Evolutionary conservation across 441 rosid species (phyloP).

Genomic region (Breynia disticha): DNA sequence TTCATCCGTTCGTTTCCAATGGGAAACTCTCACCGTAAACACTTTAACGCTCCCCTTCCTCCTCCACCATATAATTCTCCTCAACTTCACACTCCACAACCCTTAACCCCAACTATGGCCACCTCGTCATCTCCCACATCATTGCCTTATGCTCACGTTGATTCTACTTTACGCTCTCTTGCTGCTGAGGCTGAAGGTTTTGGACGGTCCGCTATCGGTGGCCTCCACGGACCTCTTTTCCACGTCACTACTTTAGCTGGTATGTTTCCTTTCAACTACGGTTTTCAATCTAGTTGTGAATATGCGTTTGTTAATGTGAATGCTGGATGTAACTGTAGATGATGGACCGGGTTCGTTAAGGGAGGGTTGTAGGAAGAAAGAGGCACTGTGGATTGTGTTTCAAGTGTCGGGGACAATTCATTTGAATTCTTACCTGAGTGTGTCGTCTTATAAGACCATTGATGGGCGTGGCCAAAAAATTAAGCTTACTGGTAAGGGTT

Average conservation of each 20-base stretch:
- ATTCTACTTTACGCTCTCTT: slow-evolving; percentile 56
- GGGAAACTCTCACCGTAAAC: slow-evolving; percentile 28
- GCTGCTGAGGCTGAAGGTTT: slow-evolving; percentile 85
- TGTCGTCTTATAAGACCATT: slow-evolving; percentile 80
- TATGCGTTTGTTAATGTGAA: background rate
- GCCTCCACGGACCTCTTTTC: slow-evolving; percentile 56
- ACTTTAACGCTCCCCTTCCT: slow-evolving; percentile 20
- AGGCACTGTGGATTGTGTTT: slow-evolving; percentile 83
- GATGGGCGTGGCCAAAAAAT: slow-evolving; percentile 88
- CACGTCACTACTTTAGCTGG: slow-evolving; percentile 64
- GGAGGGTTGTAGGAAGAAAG: slow-evolving; percentile 62
- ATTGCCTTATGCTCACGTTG: slow-evolving; percentile 55
- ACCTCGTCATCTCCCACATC: slow-evolving; percentile 16
- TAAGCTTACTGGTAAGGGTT: slow-evolving; percentile 71
- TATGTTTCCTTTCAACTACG: slow-evolving; percentile 8
- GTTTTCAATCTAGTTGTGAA: background rate
- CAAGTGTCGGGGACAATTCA: slow-evolving; percentile 66
- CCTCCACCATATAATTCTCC: slow-evolving; percentile 14
- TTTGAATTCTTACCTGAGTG: slow-evolving; percentile 46
- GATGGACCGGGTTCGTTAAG: slow-evolving; percentile 88
- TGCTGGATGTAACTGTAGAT: slow-evolving; percentile 28
- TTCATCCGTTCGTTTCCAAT: background rate
- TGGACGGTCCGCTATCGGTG: slow-evolving; percentile 72
- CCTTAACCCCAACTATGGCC: slow-evolving; percentile 5
- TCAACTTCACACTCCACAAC: slow-evolving; percentile 4